Evolutionary conservation across 2,329 filamentous ascomycete species (phyloP).

Genomic region (Epichloe bromicola): DNA sequence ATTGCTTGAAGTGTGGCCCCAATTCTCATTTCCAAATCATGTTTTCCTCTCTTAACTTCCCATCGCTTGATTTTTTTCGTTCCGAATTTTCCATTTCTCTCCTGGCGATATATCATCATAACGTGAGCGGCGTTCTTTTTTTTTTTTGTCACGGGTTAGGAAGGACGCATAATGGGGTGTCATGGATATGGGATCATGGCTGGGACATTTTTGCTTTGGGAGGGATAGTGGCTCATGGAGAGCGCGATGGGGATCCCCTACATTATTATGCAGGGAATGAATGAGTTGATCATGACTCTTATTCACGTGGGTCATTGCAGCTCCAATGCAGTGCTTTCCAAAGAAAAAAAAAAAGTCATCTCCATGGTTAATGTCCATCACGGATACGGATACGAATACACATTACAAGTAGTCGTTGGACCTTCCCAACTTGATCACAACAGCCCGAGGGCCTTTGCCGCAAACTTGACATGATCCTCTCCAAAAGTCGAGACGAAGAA

Average conservation of each 20-base stretch:
- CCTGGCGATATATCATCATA: slow-evolving; percentile 1
- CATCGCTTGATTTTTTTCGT: background rate
- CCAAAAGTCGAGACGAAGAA: slow-evolving; percentile 89
- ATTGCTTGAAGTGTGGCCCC: background rate
- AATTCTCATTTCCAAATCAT: background rate
- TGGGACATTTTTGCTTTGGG: background rate
- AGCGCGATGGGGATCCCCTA: no score
- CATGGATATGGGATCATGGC: background rate
- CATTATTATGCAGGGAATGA: no score
- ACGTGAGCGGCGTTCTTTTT: slow-evolving; percentile 3
- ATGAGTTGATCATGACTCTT: no score
- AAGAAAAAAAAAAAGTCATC: no score
- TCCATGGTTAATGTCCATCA: no score
- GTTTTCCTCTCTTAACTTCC: background rate
- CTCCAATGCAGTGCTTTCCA: no score
- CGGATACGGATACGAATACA: no score
- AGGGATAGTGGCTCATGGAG: no score
- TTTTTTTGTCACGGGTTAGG: background rate
- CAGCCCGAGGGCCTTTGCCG: slow-evolving; percentile 62
- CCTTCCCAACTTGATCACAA: slow-evolving; percentile 8
- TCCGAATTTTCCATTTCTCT: background rate
- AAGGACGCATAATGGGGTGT: slow-evolving; percentile 5
- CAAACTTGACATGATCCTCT: slow-evolving; percentile 82
- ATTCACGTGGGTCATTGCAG: no score
- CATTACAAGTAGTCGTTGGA: no score